Percentiles rank a stretch among this genome's conserved stretches.
phyloP scores from a whole-genome alignment of 2,329 filamentous ascomycete species.

The Apiospora sp. region DNA sequence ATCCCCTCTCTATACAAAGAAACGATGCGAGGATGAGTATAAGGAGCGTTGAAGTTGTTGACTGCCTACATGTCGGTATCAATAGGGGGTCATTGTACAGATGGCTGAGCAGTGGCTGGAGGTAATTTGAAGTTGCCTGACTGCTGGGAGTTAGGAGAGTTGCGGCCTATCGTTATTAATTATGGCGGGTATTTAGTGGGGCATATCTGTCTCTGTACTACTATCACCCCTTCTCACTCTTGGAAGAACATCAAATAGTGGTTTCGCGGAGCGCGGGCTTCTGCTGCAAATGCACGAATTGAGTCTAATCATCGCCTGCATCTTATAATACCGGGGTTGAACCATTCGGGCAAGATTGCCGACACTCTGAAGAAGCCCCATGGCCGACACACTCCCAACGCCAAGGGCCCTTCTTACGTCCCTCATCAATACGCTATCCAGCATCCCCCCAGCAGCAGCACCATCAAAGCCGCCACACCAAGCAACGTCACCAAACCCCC shows the following conservation, averaged over 20 bases:
- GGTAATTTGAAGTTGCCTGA: background rate
- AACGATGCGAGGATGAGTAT: no score
- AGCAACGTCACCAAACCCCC: constrained; percentile 40
- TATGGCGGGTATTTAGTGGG: constrained; percentile 3
- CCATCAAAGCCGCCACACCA: constrained; percentile 23
- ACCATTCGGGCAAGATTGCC: background rate
- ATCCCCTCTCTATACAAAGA: background rate
- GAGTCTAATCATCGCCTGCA: background rate
- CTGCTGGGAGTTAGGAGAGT: background rate
- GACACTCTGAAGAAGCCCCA: constrained; percentile 5
- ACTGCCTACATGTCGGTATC: no score
- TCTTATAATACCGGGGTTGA: background rate
- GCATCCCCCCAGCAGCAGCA: constrained; percentile 36
- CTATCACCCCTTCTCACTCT: background rate
- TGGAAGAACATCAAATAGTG: background rate
- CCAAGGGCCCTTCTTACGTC: constrained; percentile 56
- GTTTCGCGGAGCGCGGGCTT: background rate
- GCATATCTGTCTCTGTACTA: constrained; percentile 28
- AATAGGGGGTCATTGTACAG: background rate
- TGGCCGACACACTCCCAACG: constrained; percentile 45
- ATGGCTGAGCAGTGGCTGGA: no score
- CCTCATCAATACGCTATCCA: constrained; percentile 54
- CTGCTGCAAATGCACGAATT: background rate
- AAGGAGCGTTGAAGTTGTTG: background rate
- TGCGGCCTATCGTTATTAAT: constrained; percentile 15